Evolutionary conservation across 768 basidiomycete species (phyloP).

Genomic region (Russula dissimulans): DNA sequence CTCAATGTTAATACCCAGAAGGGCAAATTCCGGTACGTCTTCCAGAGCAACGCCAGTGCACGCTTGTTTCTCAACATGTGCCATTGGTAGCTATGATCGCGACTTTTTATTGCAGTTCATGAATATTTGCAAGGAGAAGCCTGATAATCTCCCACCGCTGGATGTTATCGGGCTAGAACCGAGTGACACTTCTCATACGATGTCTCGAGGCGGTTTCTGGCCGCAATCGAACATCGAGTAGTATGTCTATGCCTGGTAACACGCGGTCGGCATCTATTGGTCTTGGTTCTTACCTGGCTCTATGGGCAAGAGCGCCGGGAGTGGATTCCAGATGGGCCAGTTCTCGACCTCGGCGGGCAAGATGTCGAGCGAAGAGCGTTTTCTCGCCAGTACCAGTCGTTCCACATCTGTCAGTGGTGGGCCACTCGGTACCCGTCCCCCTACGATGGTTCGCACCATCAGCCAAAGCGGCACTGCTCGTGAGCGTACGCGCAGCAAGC

Average conservation of each 20-base stretch:
- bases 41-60: neutral
- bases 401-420: constrained; percentile 49
- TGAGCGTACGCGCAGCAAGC: constrained; percentile 68
- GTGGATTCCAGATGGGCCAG: constrained; percentile 55
- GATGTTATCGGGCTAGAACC: constrained; percentile 89
- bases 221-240: constrained; percentile 42
- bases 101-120: constrained; percentile 98
- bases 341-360: constrained; percentile 48
- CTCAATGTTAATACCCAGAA: constrained; percentile 78
- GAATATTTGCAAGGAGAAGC: constrained; percentile 89
- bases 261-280: constrained; percentile 42
- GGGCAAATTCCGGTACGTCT: constrained; percentile 75
- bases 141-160: constrained; percentile 79
- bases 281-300: constrained; percentile 34
- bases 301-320: constrained; percentile 27
- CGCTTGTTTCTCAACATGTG: neutral
- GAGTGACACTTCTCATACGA: constrained; percentile 38
- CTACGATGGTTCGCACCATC: constrained; percentile 54
- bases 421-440: constrained; percentile 43
- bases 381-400: constrained; percentile 36
- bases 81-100: constrained; percentile 70
- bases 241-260: constrained; percentile 32
- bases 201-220: constrained; percentile 57
- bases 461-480: constrained; percentile 43
- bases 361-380: constrained; percentile 65